Evolutionary conservation across 352 stramenopile genomes (phyloP).

Genomic region (Phytophthora agathidicida): DNA sequence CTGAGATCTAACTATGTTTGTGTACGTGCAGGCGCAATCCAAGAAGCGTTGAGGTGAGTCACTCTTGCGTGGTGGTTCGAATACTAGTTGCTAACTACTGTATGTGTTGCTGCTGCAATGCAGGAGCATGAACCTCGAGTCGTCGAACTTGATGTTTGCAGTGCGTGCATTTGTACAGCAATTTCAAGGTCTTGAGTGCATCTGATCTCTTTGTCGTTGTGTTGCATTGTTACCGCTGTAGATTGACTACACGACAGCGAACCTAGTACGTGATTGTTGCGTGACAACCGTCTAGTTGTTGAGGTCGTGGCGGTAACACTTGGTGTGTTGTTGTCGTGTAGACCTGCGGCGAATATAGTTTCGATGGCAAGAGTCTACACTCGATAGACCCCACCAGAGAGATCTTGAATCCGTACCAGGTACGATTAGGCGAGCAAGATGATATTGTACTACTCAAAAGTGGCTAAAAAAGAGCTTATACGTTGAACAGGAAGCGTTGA

Average conservation of each 20-base stretch:
- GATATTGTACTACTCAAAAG: not conserved
- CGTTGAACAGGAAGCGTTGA: slow-evolving; percentile 22
- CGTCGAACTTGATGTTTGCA: slow-evolving; percentile 71
- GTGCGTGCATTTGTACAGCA: slow-evolving; percentile 24
- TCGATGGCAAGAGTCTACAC: slow-evolving; percentile 65
- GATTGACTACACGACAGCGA: slow-evolving; percentile 80
- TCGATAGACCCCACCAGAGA: slow-evolving; percentile 52
- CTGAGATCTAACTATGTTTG: not conserved
- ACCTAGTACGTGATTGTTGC: slow-evolving; percentile 31
- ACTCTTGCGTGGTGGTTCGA: not conserved
- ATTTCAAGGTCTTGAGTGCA: not conserved
- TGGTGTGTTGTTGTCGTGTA: slow-evolving; percentile 34
- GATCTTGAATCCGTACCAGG: slow-evolving; percentile 68
- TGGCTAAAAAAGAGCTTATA: not conserved
- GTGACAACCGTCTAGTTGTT: not conserved
- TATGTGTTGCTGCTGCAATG: not conserved
- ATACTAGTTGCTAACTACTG: not conserved
- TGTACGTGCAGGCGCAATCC: slow-evolving; percentile 29
- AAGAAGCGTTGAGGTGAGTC: slow-evolving; percentile 26
- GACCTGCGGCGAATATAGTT: slow-evolving; percentile 49
- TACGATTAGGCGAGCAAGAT: slow-evolving; percentile 14
- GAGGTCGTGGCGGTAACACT: not conserved
- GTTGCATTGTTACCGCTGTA: slow-evolving; percentile 7
- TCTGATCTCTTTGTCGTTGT: slow-evolving; percentile 9
- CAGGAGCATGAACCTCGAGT: slow-evolving; percentile 58